These are phyloP conservation scores for Tilletia caries DNA, from an alignment of 1,284 basidiomycete genomes.

Conservation along the genomic window DNA sequence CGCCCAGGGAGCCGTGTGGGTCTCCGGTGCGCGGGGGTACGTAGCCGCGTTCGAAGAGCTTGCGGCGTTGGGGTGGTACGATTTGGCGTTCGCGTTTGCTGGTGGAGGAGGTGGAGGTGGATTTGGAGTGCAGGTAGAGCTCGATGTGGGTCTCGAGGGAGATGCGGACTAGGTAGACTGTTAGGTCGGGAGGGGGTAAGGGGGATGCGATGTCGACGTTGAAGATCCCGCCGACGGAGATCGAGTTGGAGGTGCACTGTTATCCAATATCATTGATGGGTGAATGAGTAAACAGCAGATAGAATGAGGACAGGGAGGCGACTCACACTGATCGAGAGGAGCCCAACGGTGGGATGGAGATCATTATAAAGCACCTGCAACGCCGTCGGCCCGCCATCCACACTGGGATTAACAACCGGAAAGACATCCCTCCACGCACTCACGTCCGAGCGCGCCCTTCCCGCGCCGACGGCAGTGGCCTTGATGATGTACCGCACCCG, in stretches of 20 bases:
- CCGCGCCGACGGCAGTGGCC: slow-evolving; percentile 49
- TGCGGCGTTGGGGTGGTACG: slow-evolving; percentile 45
- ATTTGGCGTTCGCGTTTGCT: slow-evolving; percentile 24
- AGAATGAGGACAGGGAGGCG: not conserved
- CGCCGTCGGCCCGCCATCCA: slow-evolving; percentile 47
- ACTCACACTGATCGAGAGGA: slow-evolving; percentile 40
- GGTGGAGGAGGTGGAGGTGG: slow-evolving; percentile 21
- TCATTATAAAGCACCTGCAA: slow-evolving; percentile 52
- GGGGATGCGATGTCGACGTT: slow-evolving; percentile 53
- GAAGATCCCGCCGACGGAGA: slow-evolving; percentile 52
- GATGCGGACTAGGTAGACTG: slow-evolving; percentile 50
- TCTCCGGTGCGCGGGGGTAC: slow-evolving; percentile 44
- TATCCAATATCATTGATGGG: not conserved
- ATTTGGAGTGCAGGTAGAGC: slow-evolving; percentile 39
- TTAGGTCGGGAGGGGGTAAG: slow-evolving; percentile 43
- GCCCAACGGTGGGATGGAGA: slow-evolving; percentile 50
- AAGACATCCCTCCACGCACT: slow-evolving; percentile 51
- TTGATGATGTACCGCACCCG: slow-evolving; percentile 51
- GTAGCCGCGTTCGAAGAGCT: slow-evolving; percentile 50
- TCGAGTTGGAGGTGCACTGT: slow-evolving; percentile 50
- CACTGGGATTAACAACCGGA: slow-evolving; percentile 51
- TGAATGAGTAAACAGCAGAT: not conserved
- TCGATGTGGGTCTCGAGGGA: slow-evolving; percentile 51
- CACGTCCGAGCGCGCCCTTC: slow-evolving; percentile 46
- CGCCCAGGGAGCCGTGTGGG: slow-evolving; percentile 30